Evolutionary conservation across 2,329 filamentous ascomycete species (phyloP).

Genomic region (Aspergillus japonicus): DNA sequence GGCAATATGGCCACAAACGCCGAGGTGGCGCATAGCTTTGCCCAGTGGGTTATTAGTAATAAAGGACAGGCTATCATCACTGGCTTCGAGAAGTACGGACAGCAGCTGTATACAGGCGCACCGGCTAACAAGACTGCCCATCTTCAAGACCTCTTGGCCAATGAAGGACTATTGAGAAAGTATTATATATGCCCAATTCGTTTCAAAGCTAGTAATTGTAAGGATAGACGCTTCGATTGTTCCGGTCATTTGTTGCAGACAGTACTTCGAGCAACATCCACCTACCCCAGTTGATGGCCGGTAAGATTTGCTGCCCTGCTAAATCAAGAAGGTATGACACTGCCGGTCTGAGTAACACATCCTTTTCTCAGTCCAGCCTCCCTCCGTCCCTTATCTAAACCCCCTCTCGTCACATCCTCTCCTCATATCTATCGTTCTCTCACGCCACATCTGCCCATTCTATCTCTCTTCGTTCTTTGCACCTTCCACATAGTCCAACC

Average conservation of each 20-base stretch:
- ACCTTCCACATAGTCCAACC: background rate
- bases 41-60: constrained; percentile 39
- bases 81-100: constrained; percentile 39
- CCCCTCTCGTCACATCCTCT: background rate
- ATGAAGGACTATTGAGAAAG: too few species aligned
- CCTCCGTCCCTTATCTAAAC: background rate
- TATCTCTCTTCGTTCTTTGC: background rate
- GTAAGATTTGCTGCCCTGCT: background rate
- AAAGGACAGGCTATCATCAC: constrained; percentile 39
- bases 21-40: constrained; percentile 37
- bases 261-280: too few species aligned
- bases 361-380: background rate
- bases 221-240: too few species aligned
- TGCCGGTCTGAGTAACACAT: background rate
- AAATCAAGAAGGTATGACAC: background rate
- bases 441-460: too few species aligned
- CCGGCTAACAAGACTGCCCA: constrained; percentile 17
- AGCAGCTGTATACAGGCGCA: constrained; percentile 40
- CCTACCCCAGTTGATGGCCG: background rate
- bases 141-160: too few species aligned
- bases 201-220: too few species aligned
- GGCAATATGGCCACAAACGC: constrained; percentile 37
- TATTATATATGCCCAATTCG: too few species aligned
- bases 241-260: too few species aligned
- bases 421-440: too few species aligned